Evolutionary conservation across 2,329 filamentous ascomycete species (phyloP).

Genomic region (Pestalotiopsis sp.): DNA sequence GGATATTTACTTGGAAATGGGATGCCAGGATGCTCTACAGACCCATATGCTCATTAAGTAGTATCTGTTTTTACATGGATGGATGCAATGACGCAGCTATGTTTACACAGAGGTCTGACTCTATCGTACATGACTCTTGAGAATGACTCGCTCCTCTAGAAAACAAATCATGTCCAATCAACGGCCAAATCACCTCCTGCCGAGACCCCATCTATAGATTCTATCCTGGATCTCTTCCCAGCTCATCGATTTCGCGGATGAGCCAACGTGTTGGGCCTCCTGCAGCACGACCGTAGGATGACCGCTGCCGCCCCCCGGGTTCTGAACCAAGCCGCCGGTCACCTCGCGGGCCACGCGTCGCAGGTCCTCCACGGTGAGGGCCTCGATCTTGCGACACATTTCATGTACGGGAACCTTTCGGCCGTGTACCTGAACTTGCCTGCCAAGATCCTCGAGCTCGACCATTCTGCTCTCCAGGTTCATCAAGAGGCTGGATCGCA

Average conservation of each 20-base stretch:
- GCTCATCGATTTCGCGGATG: slow-evolving; percentile 65
- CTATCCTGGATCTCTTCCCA: slow-evolving; percentile 91
- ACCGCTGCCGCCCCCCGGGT: slow-evolving; percentile 76
- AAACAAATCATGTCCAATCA: neutral
- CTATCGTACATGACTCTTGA: neutral
- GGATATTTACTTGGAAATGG: neutral
- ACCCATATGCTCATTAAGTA: neutral
- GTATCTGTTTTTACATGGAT: neutral
- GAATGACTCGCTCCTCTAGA: neutral
- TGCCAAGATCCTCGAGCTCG: slow-evolving; percentile 90
- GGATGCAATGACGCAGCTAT: neutral
- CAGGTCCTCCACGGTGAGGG: slow-evolving; percentile 76
- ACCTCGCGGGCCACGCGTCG: slow-evolving; percentile 78
- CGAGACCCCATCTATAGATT: slow-evolving; percentile 82
- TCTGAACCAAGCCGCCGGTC: slow-evolving; percentile 74
- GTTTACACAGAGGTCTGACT: neutral
- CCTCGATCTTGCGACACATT: slow-evolving; percentile 88
- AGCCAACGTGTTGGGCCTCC: slow-evolving; percentile 76
- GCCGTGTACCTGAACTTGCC: slow-evolving; percentile 96
- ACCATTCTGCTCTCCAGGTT: slow-evolving; percentile 98
- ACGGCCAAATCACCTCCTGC: slow-evolving; percentile 44
- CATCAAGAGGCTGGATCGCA: slow-evolving; percentile 88
- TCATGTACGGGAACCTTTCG: slow-evolving; percentile 87
- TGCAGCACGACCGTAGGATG: slow-evolving; percentile 93
- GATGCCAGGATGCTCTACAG: neutral